Conservation (phyloP, 2,329 filamentous ascomycete genomes). For the Cytospora mali region DNA sequence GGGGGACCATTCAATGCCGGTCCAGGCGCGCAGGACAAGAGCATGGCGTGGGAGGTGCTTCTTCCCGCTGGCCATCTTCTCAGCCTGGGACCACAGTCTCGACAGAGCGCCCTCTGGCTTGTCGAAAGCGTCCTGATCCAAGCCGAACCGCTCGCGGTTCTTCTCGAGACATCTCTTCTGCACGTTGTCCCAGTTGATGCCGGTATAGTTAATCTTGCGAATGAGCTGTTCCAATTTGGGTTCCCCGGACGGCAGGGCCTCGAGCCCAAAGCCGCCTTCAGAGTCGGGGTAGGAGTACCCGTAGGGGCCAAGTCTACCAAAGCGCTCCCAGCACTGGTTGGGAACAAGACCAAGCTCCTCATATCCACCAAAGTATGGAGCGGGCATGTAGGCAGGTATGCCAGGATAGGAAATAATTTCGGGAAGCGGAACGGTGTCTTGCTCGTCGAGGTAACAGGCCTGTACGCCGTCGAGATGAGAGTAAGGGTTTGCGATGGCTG, state of each 20-base stretch:
- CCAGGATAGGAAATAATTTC: slow-evolving; percentile 61
- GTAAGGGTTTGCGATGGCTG: slow-evolving; percentile 20
- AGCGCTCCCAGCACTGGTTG: slow-evolving; percentile 67
- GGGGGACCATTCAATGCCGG: slow-evolving; percentile 73
- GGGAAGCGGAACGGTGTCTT: slow-evolving; percentile 50
- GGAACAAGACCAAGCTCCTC: slow-evolving; percentile 61
- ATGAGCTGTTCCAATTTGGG: slow-evolving; percentile 52
- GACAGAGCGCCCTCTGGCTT: slow-evolving; percentile 21
- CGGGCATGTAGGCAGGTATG: slow-evolving; percentile 61
- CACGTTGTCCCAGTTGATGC: slow-evolving; percentile 70
- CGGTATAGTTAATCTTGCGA: slow-evolving; percentile 58
- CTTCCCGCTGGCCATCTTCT: slow-evolving; percentile 22
- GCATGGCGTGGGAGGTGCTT: slow-evolving; percentile 59
- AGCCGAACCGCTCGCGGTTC: slow-evolving; percentile 67
- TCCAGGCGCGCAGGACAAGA: slow-evolving; percentile 75
- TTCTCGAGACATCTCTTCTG: slow-evolving; percentile 66
- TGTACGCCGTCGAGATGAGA: slow-evolving; percentile 29
- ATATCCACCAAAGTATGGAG: slow-evolving; percentile 65
- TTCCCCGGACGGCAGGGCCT: slow-evolving; percentile 63
- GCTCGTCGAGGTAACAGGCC: slow-evolving; percentile 53
- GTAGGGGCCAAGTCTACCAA: slow-evolving; percentile 72
- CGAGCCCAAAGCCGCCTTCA: slow-evolving; percentile 63
- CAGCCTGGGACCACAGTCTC: slow-evolving; percentile 24
- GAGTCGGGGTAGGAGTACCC: slow-evolving; percentile 63
- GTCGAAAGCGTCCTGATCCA: slow-evolving; percentile 31